Evolutionary conservation across 441 rosid genomes (phyloP), one percentile per base, ranked within the genome.

Genomic region (Mallotus japonicus): DNA sequence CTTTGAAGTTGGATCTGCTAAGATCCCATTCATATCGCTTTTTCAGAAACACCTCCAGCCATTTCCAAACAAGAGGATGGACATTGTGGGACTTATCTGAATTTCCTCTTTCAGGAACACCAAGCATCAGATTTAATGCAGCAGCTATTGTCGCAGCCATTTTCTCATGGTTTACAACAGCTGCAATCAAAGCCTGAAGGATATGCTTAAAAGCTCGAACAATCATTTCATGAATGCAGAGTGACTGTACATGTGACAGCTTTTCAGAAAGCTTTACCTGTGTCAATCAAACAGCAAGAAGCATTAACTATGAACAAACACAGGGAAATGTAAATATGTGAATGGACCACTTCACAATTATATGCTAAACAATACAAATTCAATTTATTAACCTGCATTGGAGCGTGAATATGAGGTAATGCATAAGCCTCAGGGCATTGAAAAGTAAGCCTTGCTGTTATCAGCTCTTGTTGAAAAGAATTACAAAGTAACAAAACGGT

Each of bases 221-320:
- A 49, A 90, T 79, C 95, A 88, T 90, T 85, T 90, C 95, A 75
- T 88, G 90, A 73, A 88, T 84, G 76, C 95, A 90, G 70, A 88
- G 92, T n/a, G 95, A 90, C 80, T 90, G 90, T 67, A 90, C 87
- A 69, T 90, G 95, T 61, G 92, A 89, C 69, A 90, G 86, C 81
- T 85, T 87, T 64, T 82, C 84, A 37, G 90, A 84, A 79, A 88
- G 89, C 75, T 87, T 83, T 67, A 85, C 89, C 92, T 90, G 85
- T 37, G 67, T 51, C 44, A 65, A 73, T 55, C 69, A 80, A 68
- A 72, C 34, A 65, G 40, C 42, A 75, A 76, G 49, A 51, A 77
- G 75, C 71, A 76, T 61, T 70, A 62, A 67, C 56, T 7, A 51
- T 49, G 34, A 64, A 53, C 70, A 44, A 44, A 44, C 40, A 37